Evolutionary conservation across 805 yeast species (phyloP).

Genomic region (Pichia rugopelliculosa): DNA sequence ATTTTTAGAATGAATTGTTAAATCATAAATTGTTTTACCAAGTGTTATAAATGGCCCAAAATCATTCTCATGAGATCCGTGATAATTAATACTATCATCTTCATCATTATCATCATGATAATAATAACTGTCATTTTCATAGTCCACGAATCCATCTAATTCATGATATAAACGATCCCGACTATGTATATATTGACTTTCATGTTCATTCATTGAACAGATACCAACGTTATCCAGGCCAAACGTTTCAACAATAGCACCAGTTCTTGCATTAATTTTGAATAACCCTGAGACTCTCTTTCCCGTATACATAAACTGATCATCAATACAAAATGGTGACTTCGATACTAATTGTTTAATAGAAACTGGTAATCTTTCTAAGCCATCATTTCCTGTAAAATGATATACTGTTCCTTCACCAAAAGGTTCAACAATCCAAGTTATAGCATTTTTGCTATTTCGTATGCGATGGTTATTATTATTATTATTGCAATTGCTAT

Average conservation of each 20-base stretch:
- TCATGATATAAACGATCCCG: slow-evolving; percentile 9
- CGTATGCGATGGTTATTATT: not conserved
- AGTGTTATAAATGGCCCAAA: slow-evolving; percentile 38
- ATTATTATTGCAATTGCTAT: not conserved
- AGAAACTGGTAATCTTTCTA: slow-evolving; percentile 75
- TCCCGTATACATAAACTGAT: slow-evolving; percentile 86
- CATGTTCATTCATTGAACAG: not conserved
- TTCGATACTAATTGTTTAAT: slow-evolving; percentile 70
- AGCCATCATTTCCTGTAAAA: slow-evolving; percentile 66
- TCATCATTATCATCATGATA: slow-evolving; percentile 5
- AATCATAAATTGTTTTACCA: slow-evolving; percentile 67
- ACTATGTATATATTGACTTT: not conserved
- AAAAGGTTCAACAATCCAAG: slow-evolving; percentile 89
- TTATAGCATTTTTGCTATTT: slow-evolving; percentile 25
- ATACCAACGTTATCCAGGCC: slow-evolving; percentile 28
- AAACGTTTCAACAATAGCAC: slow-evolving; percentile 61
- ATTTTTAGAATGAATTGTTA: slow-evolving; percentile 68
- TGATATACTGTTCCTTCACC: slow-evolving; percentile 79
- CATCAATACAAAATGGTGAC: slow-evolving; percentile 79
- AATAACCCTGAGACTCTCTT: slow-evolving; percentile 67
- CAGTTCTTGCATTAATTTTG: slow-evolving; percentile 65
- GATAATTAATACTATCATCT: slow-evolving; percentile 2
- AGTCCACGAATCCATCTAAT: not conserved
- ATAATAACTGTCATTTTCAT: slow-evolving; percentile 6
- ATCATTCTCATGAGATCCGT: slow-evolving; percentile 9